Evolutionary conservation across 805 yeast genomes (phyloP).

Genomic region (Candida maesae): DNA sequence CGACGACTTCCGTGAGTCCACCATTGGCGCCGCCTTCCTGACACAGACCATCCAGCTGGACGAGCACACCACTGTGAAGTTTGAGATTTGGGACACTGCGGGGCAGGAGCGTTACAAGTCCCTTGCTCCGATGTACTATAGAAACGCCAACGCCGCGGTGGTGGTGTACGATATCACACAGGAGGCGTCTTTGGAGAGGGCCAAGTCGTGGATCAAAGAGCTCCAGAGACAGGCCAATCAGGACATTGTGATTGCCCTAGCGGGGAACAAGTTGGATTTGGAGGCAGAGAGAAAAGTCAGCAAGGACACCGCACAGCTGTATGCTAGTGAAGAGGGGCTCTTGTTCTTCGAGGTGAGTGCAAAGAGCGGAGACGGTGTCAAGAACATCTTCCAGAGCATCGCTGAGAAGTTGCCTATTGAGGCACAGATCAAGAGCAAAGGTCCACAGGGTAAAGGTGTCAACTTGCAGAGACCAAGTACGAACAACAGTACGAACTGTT

Average conservation of each 20-base stretch:
- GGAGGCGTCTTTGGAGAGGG: conserved; percentile 58
- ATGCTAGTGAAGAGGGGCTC: conserved; percentile 49
- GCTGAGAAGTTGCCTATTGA: conserved; percentile 42
- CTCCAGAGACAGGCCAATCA: conserved; percentile 63
- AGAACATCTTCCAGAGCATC: conserved; percentile 44
- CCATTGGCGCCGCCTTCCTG: conserved; percentile 82
- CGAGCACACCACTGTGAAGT: conserved; percentile 52
- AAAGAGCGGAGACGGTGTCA: conserved; percentile 49
- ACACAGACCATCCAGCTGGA: conserved; percentile 63
- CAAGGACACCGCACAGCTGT: conserved; percentile 45
- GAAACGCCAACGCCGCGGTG: conserved; percentile 77
- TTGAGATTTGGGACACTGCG: conserved; percentile 86
- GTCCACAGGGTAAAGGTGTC: conserved; percentile 25
- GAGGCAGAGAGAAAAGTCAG: conserved; percentile 43
- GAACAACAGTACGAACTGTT: conserved; percentile 39
- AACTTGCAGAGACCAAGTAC: conserved; percentile 42
- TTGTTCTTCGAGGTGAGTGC: conserved; percentile 56
- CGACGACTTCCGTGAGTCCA: conserved; percentile 70
- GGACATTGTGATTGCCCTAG: conserved; percentile 60
- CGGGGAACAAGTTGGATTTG: conserved; percentile 76
- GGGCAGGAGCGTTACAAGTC: conserved; percentile 81
- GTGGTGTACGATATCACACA: conserved; percentile 76
- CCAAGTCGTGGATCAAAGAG: conserved; percentile 76
- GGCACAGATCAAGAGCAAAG: conserved; percentile 22
- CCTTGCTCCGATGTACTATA: conserved; percentile 77